phyloP scores from a whole-genome alignment of 2,329 filamentous ascomycete species.

The Lizonia empirigonia region DNA sequence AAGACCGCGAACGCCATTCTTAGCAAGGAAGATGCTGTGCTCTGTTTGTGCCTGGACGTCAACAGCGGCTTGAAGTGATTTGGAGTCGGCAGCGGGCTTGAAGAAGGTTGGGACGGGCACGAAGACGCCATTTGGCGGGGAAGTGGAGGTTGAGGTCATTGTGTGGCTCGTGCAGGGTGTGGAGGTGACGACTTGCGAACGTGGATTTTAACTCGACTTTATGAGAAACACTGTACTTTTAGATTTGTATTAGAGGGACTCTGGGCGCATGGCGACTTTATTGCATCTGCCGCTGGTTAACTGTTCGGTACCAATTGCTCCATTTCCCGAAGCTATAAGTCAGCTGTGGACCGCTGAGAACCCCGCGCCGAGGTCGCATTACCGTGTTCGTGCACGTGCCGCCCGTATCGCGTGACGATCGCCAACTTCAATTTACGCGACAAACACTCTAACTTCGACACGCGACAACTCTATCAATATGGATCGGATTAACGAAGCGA shows the following conservation, averaged over 20 bases:
- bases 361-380: conserved; percentile 40
- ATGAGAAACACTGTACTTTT: not conserved
- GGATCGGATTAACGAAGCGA: too few relatives aligned
- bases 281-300: conserved; percentile 13
- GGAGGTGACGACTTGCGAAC: not conserved
- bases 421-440: too few relatives aligned
- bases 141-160: conserved; percentile 12
- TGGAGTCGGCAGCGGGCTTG: conserved; percentile 55
- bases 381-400: too few relatives aligned
- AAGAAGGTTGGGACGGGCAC: conserved; percentile 67
- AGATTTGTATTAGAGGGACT: not conserved
- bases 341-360: conserved; percentile 27
- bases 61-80: conserved; percentile 57
- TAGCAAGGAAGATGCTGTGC: conserved; percentile 65
- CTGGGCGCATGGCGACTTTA: conserved; percentile 15
- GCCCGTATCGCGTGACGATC: too few relatives aligned
- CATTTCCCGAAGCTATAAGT: conserved; percentile 35
- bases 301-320: conserved; percentile 33
- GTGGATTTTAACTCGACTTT: not conserved
- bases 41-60: conserved; percentile 64
- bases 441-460: too few relatives aligned
- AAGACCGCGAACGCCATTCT: conserved; percentile 64
- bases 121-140: conserved; percentile 45
- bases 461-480: too few relatives aligned
- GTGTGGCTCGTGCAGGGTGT: conserved; percentile 7